Conservation (phyloP, 257 asterid genomes). For the Ballota nigra region DNA sequence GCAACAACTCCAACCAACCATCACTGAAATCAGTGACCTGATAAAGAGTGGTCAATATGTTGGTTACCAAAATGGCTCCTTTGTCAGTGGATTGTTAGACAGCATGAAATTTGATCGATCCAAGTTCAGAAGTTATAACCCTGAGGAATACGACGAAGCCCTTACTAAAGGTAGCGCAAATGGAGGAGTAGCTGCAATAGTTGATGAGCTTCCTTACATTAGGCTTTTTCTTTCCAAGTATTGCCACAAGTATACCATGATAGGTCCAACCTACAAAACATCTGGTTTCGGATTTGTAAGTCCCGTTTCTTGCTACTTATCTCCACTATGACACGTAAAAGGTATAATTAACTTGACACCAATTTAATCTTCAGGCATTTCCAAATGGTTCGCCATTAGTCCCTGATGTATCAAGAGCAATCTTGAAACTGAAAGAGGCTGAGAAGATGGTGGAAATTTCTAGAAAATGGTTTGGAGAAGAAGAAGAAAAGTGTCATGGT, state of each 20-base stretch:
- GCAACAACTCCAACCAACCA: conserved; percentile 47
- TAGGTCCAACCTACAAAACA: conserved; percentile 33
- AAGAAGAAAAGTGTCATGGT: not conserved
- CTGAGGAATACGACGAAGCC: conserved; percentile 25
- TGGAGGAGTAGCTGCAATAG: conserved; percentile 52
- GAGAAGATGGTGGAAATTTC: conserved; percentile 25
- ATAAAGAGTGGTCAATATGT: conserved; percentile 32
- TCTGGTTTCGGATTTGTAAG: conserved; percentile 62
- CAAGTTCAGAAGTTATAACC: conserved; percentile 23
- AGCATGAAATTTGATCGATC: conserved; percentile 31
- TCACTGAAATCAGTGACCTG: conserved; percentile 33
- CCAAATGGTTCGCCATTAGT: not conserved
- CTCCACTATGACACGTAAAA: too few relatives aligned
- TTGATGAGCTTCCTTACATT: conserved; percentile 53
- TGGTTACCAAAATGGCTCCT: conserved; percentile 44
- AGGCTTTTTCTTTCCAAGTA: conserved; percentile 39
- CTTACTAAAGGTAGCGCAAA: conserved; percentile 38
- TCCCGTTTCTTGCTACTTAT: not conserved
- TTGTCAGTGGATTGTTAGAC: conserved; percentile 29
- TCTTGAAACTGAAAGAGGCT: conserved; percentile 39
- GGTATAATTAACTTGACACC: not conserved
- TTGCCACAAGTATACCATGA: conserved; percentile 41
- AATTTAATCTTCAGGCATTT: not conserved
- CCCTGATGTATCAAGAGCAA: conserved; percentile 36
- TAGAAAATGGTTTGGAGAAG: conserved; percentile 21